Base-by-base conservation (phyloP, 805 yeast species). In the Maudiozyma turicensis region DNA sequence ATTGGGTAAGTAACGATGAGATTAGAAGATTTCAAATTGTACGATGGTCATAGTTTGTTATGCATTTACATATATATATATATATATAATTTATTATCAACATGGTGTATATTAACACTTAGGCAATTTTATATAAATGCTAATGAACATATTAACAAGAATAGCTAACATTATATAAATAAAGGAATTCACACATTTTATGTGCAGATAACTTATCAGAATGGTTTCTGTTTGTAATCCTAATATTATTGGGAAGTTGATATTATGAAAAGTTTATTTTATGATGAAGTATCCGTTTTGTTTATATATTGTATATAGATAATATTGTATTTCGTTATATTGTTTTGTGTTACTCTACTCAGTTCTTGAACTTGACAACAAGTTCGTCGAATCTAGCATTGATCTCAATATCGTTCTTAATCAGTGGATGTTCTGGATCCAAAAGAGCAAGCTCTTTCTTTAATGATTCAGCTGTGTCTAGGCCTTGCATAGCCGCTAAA, bases 321-420 rank as follows among this genome's bases (percentile, higher is more conserved):
- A 20, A 20, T 20, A 20, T 20, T 20, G 26, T 3, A 20, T 20
- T 20, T 20, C 8, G 20, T 11, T n/a, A 4, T 8, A n/a, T 8
- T 8, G 32, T 47, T 37, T 20, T 20, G 26, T 20, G 26, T 20
- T 20, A 20, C 26, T 20, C 26, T 3, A 41, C 33, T 38, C 48
- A 51, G 26, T 54, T 51, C 46, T 61, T 58, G 60, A 82, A 84
- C 63, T 82, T 84, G 30, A 71, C 72, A 40, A 84, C 86, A 42
- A 89, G 74, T 33, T 76, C 76, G 65, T 84, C 88, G 59, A 90
- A 90, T 54, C 78, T 68, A 32, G 68, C 72, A 53, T 74, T 73
- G 66, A 87, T 84, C 48, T 78, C 85, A 42, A 74, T 67, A 52
- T 77, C 70, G 56, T 86, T 91, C 32, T 64, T 61, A 53, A 82